These are phyloP conservation scores for Aureobasidium namibiae DNA, from an alignment of 2,329 filamentous ascomycete genomes.

Conservation along the genomic window DNA sequence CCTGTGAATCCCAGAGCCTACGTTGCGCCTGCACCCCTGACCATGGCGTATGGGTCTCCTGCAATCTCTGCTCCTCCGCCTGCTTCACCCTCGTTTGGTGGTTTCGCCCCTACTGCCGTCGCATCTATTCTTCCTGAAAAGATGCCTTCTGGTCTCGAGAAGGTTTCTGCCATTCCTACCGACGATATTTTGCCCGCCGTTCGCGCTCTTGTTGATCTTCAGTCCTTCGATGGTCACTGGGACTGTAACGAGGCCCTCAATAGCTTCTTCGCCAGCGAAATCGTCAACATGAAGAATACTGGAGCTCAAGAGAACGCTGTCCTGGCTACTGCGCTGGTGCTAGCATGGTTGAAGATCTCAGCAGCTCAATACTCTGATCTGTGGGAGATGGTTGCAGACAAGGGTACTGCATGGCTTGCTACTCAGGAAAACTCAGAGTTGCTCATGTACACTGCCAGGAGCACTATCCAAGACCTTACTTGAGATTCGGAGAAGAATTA, in stretches of 20 bases:
- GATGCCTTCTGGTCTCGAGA: background rate
- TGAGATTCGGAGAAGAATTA: background rate
- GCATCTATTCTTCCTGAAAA: background rate
- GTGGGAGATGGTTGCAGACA: conserved; percentile 58
- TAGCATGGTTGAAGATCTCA: conserved; percentile 43
- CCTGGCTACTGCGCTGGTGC: conserved; percentile 34
- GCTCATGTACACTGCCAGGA: background rate
- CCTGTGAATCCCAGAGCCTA: no score
- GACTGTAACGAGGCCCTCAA: conserved; percentile 24
- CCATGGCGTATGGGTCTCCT: no score
- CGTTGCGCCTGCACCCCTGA: no score
- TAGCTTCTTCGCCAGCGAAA: conserved; percentile 16
- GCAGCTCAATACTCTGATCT: conserved; percentile 41
- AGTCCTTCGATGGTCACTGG: conserved; percentile 52
- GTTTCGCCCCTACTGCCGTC: background rate
- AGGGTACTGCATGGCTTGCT: conserved; percentile 47
- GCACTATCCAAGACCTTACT: background rate
- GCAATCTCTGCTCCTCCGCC: no score
- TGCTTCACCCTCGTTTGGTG: background rate
- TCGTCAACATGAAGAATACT: conserved; percentile 4
- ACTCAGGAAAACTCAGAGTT: background rate
- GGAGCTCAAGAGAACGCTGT: conserved; percentile 12
- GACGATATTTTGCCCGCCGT: conserved; percentile 22
- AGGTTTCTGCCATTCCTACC: background rate
- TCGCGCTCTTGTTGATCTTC: conserved; percentile 43